These are phyloP conservation scores for Saccharomycopsis fermentans DNA, from an alignment of 805 yeast species.

Conservation along the genomic window DNA sequence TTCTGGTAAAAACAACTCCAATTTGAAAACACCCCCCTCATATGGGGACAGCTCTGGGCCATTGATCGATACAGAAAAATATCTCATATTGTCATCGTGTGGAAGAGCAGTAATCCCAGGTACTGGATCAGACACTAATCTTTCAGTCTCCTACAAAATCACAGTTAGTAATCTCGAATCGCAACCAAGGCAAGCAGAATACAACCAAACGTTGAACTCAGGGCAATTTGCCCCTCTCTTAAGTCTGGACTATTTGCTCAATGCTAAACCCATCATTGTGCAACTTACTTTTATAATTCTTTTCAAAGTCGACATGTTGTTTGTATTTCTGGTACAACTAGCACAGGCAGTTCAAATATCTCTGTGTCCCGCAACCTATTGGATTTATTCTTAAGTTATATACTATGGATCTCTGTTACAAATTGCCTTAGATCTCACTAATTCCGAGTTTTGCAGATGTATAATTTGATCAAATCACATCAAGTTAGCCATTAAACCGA, in stretches of 20 bases:
- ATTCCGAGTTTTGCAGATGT: no score
- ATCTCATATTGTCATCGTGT: slow-evolving; percentile 86
- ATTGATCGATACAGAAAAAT: slow-evolving; percentile 82
- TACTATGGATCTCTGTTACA: no score
- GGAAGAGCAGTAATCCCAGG: slow-evolving; percentile 93
- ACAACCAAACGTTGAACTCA: no score
- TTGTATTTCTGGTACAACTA: not conserved
- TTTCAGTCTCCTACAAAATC: slow-evolving; percentile 68
- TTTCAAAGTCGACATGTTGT: slow-evolving; percentile 54
- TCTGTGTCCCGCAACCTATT: no score
- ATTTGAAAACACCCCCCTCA: slow-evolving; percentile 69
- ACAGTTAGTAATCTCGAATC: not conserved
- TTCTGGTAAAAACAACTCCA: slow-evolving; percentile 87
- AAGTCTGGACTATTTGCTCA: no score
- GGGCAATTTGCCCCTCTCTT: no score
- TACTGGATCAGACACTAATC: slow-evolving; percentile 87
- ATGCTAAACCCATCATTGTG: no score
- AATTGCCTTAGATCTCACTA: no score
- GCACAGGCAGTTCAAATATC: no score
- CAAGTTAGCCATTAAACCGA: no score
- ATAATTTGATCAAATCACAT: no score
- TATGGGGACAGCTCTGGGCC: slow-evolving; percentile 92
- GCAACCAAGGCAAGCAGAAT: not conserved
- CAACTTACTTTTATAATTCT: slow-evolving; percentile 72
- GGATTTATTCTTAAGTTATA: no score